phyloP scores from a whole-genome alignment of 169 alveolate genomes.

The Toxoplasma gondii region DNA sequence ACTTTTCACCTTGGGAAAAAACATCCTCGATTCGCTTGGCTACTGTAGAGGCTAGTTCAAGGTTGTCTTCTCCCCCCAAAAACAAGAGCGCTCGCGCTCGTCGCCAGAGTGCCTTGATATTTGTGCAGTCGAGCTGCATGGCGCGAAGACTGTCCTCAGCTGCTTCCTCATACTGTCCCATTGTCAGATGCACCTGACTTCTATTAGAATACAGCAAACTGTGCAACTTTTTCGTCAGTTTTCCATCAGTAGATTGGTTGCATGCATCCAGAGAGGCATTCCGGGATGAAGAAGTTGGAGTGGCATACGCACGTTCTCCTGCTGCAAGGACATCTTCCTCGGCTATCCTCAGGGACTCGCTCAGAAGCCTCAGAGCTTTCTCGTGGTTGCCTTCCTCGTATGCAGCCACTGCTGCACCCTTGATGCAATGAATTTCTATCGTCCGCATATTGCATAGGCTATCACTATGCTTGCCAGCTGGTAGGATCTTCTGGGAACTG shows the following conservation, averaged over 20 bases:
- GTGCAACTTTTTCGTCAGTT: not conserved
- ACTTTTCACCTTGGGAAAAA: not conserved
- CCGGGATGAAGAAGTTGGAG: not conserved
- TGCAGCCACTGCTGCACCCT: not conserved
- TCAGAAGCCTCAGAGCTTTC: not conserved
- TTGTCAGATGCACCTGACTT: not conserved
- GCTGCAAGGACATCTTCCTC: not conserved
- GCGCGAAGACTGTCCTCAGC: conserved; percentile 20
- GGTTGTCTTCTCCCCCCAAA: not conserved
- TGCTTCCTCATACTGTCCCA: not conserved
- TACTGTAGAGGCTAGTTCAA: not conserved
- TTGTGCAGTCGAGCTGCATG: conserved; percentile 19
- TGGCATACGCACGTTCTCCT: not conserved
- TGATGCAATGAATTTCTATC: not conserved
- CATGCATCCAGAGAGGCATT: not conserved
- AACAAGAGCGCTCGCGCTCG: not conserved
- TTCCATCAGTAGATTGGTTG: not conserved
- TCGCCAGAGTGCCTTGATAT: conserved; percentile 5
- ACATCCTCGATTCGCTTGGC: not conserved
- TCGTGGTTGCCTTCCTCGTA: not conserved
- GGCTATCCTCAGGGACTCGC: not conserved
- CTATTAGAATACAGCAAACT: not conserved
- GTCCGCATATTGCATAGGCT: not conserved
- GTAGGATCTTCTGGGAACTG: no score
- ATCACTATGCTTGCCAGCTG: not conserved